Evolutionary conservation across 495 filamentous ascomycete genomes (phyloP).

Genomic region (Xylaria longipes): DNA sequence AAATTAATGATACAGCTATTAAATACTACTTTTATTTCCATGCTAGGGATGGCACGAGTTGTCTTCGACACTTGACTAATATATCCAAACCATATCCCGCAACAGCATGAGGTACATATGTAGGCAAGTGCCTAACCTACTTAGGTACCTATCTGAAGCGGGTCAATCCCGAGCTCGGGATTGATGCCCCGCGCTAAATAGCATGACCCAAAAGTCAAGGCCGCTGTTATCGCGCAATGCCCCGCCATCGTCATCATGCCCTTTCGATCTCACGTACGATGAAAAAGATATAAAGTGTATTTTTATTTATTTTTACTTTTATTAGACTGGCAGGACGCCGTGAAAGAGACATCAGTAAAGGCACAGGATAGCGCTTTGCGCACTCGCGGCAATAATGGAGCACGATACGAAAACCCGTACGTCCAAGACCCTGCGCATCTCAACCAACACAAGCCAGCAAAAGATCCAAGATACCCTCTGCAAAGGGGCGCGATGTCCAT

Average conservation of each 20-base stretch:
- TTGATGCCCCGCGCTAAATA: slow-evolving; percentile 12
- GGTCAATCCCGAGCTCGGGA: slow-evolving; percentile 9
- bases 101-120: no score
- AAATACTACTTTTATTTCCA: no score
- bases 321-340: not conserved
- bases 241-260: slow-evolving; percentile 5
- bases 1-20: no score
- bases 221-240: not conserved
- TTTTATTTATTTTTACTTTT: not conserved
- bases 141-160: no score
- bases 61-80: no score
- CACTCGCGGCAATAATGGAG: slow-evolving; percentile 57
- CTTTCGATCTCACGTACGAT: not conserved
- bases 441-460: not conserved
- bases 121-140: no score
- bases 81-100: not conserved
- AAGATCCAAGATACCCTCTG: not conserved
- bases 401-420: slow-evolving; percentile 68
- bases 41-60: no score
- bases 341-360: not conserved
- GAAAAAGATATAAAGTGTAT: not conserved
- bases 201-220: not conserved
- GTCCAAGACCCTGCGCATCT: slow-evolving; percentile 29
- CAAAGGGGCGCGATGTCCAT: not conserved
- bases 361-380: not conserved